A percentile compares a stretch with the other conserved stretches of the same genome.
These are phyloP conservation scores for Lachnellula occidentalis DNA, from an alignment of 2,329 filamentous ascomycete species.

Conservation along the genomic window DNA sequence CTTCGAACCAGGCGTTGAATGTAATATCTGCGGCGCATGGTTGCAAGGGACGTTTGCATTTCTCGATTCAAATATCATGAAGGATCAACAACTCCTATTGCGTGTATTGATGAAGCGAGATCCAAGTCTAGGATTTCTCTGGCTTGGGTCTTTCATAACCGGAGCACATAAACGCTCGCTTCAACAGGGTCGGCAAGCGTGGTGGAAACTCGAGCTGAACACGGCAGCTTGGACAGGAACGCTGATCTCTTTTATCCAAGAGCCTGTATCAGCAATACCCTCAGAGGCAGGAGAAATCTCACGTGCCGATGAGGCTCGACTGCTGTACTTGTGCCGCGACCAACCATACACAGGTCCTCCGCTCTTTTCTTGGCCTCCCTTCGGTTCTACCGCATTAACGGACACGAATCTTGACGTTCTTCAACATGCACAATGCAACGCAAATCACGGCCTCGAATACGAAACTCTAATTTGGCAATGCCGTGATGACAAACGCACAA, in stretches of 20 bases:
- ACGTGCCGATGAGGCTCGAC: constrained; percentile 21
- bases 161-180: no score
- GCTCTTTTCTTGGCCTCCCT: constrained; percentile 20
- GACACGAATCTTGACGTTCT: constrained; percentile 19
- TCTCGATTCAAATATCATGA: no score
- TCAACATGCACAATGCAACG: constrained; percentile 16
- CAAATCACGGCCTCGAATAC: constrained; percentile 16
- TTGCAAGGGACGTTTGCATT: no score
- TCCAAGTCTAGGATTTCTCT: no score
- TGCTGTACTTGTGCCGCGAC: constrained; percentile 20
- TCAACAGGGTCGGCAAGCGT: not conserved
- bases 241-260: constrained; percentile 23
- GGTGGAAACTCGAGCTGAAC: constrained; percentile 20
- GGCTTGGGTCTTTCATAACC: no score
- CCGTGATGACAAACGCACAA: constrained; percentile 6
- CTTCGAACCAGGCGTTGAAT: no score
- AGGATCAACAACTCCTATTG: no score
- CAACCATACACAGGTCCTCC: constrained; percentile 13
- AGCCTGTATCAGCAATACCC: constrained; percentile 9
- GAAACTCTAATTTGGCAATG: constrained; percentile 16
- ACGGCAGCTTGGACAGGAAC: constrained; percentile 23
- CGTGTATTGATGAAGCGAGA: no score
- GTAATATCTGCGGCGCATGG: no score
- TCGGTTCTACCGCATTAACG: constrained; percentile 16
- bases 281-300: constrained; percentile 12